Base-by-base conservation (phyloP, 352 stramenopile species). In the Phytophthora agathidicida region DNA sequence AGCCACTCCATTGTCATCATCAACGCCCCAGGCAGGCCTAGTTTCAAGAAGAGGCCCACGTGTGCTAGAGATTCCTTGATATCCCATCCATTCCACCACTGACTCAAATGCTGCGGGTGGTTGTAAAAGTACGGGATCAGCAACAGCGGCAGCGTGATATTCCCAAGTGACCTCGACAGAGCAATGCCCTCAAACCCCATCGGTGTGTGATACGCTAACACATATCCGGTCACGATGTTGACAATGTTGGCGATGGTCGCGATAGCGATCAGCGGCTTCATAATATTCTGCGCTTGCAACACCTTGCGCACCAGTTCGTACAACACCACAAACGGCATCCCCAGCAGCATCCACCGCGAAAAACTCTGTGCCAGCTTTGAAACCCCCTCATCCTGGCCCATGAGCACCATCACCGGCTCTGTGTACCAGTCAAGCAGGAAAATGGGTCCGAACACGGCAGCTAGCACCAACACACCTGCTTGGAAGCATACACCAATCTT, bases 271-370 rank as follows among this genome's bases (percentile, higher is more conserved):
- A 95, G 74, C n/a, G 85, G 85, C 13, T 70, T 48, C 37, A 89
- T 73, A 38, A 93, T 81, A 55, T 91, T 88, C 44, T 90, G 75
- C 1, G 83, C 76, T 35, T 94, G 83, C 9, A 87, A 61, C n/a
- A 88, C 65, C 47, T 94, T 94, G 53, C 85, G 75, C 14, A 94
- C 51, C 23, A 94, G 51, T 63, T 96, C 85, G 62, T 92, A 96
- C 3, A 76, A 52, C 41, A 91, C 94, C 7, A 91, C 37, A 44
- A 86, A 90, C 10, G 86, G 83, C 44, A 83, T 32, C 9, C 83
- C 78, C 3, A 68, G 69, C 5, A 96, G 36, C 37, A 66, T 69
- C 60, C 87, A 85, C 2, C 81, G 37, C 6, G 73, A 80, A 7
- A 91, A 93, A 5, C 76, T 54, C 28, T 81, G 80, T 1, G 86